Conservation (phyloP, 208 protist species). For the Wallacemonas sp. region DNA sequence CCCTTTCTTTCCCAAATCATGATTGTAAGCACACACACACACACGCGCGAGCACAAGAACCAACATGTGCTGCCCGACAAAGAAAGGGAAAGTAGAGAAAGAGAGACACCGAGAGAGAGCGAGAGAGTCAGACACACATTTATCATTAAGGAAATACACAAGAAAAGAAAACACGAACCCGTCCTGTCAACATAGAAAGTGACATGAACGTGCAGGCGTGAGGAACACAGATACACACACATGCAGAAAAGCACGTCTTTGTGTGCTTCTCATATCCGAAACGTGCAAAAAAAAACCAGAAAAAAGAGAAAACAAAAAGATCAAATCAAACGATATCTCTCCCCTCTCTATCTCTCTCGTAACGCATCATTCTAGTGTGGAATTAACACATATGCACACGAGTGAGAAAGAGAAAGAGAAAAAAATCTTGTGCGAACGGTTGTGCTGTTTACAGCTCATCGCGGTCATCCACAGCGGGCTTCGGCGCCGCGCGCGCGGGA, state of each 20-base stretch:
- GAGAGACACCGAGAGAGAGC: no score
- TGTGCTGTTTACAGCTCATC: no score
- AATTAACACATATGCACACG: no score
- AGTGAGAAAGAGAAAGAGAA: no score
- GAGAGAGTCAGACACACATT: no score
- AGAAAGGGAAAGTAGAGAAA: no score
- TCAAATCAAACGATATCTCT: background rate
- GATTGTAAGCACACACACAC: background rate
- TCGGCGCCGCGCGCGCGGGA: background rate
- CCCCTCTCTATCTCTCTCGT: conserved; percentile 1
- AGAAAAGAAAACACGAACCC: conserved; percentile 16
- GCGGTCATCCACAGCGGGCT: conserved; percentile 8
- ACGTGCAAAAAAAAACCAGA: conserved; percentile 8
- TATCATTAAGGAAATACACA: no score
- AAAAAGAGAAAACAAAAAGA: conserved; percentile 15
- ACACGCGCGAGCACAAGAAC: background rate
- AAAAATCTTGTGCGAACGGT: no score
- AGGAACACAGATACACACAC: conserved; percentile 17
- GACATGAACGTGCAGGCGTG: background rate
- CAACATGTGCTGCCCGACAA: background rate
- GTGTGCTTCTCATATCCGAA: no score
- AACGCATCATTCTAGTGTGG: background rate
- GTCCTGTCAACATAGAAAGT: background rate
- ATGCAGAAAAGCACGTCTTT: no score
- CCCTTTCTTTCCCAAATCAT: no score